A percentile compares a stretch with the other conserved stretches of the same genome.
These are phyloP conservation scores for Fraxinus sp. DNA, from an alignment of 305 asterid species.

Conservation along the genomic window DNA sequence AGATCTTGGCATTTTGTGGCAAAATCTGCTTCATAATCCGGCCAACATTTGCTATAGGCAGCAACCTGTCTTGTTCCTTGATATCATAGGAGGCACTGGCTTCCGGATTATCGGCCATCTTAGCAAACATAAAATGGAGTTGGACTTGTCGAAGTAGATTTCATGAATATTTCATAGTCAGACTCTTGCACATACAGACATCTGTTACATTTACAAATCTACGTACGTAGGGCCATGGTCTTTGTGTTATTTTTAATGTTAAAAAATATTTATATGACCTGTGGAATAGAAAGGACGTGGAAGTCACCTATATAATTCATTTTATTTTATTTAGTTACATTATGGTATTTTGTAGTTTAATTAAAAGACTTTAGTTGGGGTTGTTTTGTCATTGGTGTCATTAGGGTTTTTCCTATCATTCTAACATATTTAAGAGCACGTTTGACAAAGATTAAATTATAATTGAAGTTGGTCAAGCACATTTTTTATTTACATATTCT, in stretches of 20 bases:
- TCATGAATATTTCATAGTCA: neutral
- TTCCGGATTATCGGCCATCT: neutral
- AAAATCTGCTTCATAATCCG: neutral
- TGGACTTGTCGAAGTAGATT: neutral
- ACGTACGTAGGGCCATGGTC: neutral
- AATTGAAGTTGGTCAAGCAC: no score
- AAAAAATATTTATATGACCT: neutral
- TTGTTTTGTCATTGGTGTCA: neutral
- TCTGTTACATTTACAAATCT: neutral
- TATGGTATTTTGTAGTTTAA: no score
- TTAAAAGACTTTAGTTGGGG: neutral
- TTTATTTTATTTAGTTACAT: neutral
- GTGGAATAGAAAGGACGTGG: neutral
- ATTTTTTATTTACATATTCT: neutral
- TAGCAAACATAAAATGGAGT: neutral
- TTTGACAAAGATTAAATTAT: no score
- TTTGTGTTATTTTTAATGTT: neutral
- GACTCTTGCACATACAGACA: neutral
- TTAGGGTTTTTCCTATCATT: neutral
- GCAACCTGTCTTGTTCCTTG: neutral
- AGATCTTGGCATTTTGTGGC: slow-evolving; percentile 1
- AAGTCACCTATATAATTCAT: neutral
- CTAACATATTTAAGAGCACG: neutral
- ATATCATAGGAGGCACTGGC: neutral
- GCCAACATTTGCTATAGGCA: neutral